These are phyloP conservation scores for Mucor plumbeus DNA, from an alignment of 371 early-diverging fungal species.

Conservation along the genomic window DNA sequence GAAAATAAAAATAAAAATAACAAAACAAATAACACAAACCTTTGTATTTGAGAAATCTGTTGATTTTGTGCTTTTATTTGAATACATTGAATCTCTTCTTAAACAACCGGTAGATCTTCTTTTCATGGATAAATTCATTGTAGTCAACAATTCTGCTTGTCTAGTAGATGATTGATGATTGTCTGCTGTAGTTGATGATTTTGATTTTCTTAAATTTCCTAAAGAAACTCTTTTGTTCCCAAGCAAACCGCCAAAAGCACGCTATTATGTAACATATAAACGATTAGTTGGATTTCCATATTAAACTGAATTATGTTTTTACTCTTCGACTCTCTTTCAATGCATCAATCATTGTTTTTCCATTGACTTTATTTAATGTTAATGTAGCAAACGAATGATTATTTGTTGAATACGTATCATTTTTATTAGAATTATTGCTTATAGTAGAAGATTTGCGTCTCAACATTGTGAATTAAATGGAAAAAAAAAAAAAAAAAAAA, in stretches of 20 bases:
- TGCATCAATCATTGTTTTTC: constrained; percentile 26
- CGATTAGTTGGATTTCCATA: neutral
- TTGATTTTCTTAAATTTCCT: constrained; percentile 43
- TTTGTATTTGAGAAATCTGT: constrained; percentile 14
- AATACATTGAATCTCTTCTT: constrained; percentile 43
- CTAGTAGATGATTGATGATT: constrained; percentile 23
- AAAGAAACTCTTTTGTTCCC: constrained; percentile 43
- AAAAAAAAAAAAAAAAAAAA: constrained; percentile 12
- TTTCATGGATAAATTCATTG: constrained; percentile 40
- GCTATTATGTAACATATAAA: constrained; percentile 10
- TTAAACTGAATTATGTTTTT: constrained; percentile 1
- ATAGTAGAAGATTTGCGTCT: constrained; percentile 31
- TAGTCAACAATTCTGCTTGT: constrained; percentile 18
- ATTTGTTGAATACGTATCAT: neutral
- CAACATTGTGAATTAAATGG: constrained; percentile 14
- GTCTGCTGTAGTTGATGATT: constrained; percentile 48
- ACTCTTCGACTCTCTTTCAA: constrained; percentile 30
- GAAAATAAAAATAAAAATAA: constrained; percentile 3
- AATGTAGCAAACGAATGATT: constrained; percentile 9
- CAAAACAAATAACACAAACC: constrained; percentile 14
- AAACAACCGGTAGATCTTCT: constrained; percentile 54
- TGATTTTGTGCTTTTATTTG: constrained; percentile 25
- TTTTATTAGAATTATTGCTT: constrained; percentile 19
- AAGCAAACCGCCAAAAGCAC: constrained; percentile 32
- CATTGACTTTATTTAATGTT: constrained; percentile 18